These are phyloP conservation scores for Iris macrosiphon DNA, from an alignment of 106 monocot genomes.

Conservation along the genomic window DNA sequence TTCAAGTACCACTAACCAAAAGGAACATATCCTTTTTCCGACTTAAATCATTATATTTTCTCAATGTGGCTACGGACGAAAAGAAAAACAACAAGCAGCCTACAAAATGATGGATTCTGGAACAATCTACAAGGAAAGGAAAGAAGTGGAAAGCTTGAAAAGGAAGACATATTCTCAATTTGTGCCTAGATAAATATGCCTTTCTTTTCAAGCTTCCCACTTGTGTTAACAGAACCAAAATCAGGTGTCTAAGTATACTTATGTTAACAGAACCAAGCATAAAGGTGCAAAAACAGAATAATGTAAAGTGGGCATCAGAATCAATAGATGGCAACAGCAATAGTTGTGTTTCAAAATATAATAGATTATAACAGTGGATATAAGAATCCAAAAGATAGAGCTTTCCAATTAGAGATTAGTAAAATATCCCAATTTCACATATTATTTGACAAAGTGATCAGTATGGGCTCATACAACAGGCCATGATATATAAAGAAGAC, in stretches of 20 bases:
- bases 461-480: no score
- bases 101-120: no score
- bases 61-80: not conserved
- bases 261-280: slow-evolving; percentile 7
- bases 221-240: slow-evolving; percentile 8
- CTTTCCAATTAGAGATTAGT: no score
- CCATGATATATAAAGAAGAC: no score
- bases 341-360: no score
- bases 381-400: no score
- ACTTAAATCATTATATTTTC: not conserved
- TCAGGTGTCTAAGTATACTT: not conserved
- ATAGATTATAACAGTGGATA: no score
- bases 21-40: slow-evolving; percentile 4
- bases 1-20: not conserved
- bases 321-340: no score
- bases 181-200: no score
- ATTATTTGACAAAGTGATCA: no score
- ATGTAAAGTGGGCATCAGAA: slow-evolving; percentile 16
- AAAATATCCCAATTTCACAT: no score
- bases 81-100: not conserved
- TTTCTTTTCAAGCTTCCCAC: no score
- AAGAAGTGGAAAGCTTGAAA: not conserved
- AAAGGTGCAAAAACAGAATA: slow-evolving; percentile 19
- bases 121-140: not conserved
- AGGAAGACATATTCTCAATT: slow-evolving; percentile 15